Base-by-base conservation (phyloP, 2,329 filamentous ascomycete genomes). In the Aspergillus latus region DNA sequence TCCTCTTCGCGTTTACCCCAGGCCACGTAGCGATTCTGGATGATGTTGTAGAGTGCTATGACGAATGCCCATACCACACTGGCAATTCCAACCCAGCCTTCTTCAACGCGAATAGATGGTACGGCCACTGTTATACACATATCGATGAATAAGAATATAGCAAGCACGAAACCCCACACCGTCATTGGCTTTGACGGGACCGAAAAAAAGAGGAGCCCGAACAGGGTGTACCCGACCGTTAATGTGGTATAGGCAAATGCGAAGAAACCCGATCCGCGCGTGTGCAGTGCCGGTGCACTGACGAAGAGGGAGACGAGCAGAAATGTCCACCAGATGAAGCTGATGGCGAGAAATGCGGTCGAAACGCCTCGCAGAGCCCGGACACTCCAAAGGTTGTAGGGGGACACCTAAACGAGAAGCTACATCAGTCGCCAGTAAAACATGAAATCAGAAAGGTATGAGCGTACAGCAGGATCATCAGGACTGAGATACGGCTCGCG, bases 1-100 rank as follows among this genome's bases (percentile, higher is more conserved):
- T 99, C 94, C 72, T 97, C 94, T 66, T 97, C 91, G 1, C 81
- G 81, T 74, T 97, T 97, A 55, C 93, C 94, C 88, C 91, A 96
- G 66, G 88, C 83, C 7, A 99, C 94, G 4, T 89, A 86, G 47
- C 88, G 83, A 68, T 96, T 93, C 6, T 88, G 89, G 7, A 88
- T 67, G 16, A 97, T 79, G 26, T 88, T 88, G 85, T 91, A 97
- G 2, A 89, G 72, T 36, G 88, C 84, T 69, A 96, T 90, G 45
- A 94, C 62, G 2, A 91, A 80, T 15, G 90, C 89, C 92, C 89
- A 97, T 13, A 90, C 76, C 2, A 93, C 88, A 42, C 89, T 94
- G 8, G 84, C 85, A 54, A 94, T 88, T n/a, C 94, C 94, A 0
- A 94, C 87, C 88, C 92, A 95, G 32, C 90, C 88, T 74, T 97